A percentile compares a stretch with the other conserved stretches of the same genome.
These are phyloP conservation scores for Lepidium campestre DNA, from an alignment of 441 rosid genomes.

Conservation along the genomic window DNA sequence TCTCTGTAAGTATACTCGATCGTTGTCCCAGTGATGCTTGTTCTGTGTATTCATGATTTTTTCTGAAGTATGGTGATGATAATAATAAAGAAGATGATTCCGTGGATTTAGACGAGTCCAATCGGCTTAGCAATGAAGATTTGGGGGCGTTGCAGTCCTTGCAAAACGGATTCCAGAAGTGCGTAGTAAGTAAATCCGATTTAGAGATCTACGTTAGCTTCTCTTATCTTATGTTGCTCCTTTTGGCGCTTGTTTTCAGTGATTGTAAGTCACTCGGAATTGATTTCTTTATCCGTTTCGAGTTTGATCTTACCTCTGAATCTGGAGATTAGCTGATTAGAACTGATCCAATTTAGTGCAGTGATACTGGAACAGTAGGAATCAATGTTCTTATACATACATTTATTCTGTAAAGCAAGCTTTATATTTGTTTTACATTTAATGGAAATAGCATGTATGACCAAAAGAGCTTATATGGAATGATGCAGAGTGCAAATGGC, in stretches of 20 bases:
- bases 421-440: neutral
- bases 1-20: constrained; percentile 35
- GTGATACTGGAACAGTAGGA: neutral
- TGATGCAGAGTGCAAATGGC: constrained; percentile 79
- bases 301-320: neutral
- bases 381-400: neutral
- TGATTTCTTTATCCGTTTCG: neutral
- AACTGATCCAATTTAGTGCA: neutral
- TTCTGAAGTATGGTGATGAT: neutral
- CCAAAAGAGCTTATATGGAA: neutral
- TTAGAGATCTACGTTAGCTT: neutral
- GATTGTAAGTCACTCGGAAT: neutral
- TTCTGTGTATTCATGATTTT: neutral
- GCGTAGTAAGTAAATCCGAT: constrained; percentile 58
- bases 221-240: neutral
- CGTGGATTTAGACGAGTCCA: constrained; percentile 39
- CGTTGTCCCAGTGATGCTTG: neutral
- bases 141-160: constrained; percentile 61
- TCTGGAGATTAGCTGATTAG: neutral
- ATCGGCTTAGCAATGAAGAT: constrained; percentile 55
- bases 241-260: neutral
- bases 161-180: constrained; percentile 67
- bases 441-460: neutral
- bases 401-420: neutral
- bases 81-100: constrained; percentile 16